phyloP scores from a whole-genome alignment of 169 alveolate genomes.

The Sarcocystis neurona region DNA sequence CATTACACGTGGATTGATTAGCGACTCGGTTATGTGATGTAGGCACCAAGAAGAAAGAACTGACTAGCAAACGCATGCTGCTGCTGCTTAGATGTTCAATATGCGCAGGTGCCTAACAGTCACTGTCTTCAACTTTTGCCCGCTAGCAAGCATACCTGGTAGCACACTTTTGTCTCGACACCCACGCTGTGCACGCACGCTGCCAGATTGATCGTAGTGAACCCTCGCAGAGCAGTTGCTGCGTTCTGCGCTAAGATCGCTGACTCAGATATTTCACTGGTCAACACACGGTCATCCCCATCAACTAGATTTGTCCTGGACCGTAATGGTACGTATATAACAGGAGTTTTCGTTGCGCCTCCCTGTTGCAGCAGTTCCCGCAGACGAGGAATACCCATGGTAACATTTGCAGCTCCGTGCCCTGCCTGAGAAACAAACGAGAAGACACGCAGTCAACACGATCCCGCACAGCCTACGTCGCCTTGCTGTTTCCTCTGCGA shows the following conservation, averaged over 20 bases:
- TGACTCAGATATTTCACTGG: neutral
- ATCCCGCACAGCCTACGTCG: too few species aligned
- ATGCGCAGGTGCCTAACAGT: too few species aligned
- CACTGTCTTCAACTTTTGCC: too few species aligned
- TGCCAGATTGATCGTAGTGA: constrained; percentile 31
- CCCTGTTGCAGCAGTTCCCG: constrained; percentile 93
- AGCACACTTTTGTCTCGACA: constrained; percentile 58
- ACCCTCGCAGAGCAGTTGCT: constrained; percentile 46
- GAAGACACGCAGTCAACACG: too few species aligned
- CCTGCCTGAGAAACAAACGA: constrained; percentile 48
- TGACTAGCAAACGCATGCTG: too few species aligned
- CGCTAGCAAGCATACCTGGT: constrained; percentile 55
- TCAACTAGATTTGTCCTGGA: neutral
- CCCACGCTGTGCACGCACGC: constrained; percentile 62
- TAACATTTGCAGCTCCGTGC: constrained; percentile 98
- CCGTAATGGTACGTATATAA: neutral
- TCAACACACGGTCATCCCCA: neutral
- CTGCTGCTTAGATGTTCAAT: too few species aligned
- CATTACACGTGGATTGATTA: too few species aligned
- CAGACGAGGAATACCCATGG: constrained; percentile 99
- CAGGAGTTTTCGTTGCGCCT: constrained; percentile 57
- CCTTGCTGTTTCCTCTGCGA: neutral
- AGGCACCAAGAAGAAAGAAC: too few species aligned
- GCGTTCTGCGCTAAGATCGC: neutral
- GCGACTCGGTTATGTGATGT: too few species aligned